Conservation (phyloP, 495 filamentous ascomycete species). For the Trichoderma gamsii region DNA sequence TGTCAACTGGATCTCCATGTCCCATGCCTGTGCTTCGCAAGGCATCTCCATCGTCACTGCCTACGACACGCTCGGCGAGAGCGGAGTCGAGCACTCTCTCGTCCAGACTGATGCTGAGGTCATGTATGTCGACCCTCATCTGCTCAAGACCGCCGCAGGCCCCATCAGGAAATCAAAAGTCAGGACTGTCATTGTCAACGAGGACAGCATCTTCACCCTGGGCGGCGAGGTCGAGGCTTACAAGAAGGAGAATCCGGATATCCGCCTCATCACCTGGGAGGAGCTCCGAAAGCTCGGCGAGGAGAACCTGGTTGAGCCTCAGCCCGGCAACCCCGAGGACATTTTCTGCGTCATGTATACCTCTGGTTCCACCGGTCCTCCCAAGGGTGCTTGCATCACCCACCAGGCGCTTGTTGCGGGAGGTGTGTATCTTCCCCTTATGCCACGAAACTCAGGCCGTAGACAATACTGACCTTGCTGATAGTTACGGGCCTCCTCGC, state of each 20-base stretch:
- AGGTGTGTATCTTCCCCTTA: conserved; percentile 21
- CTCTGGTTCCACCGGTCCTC: conserved; percentile 81
- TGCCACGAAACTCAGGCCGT: conserved; percentile 13
- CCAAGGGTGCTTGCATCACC: conserved; percentile 80
- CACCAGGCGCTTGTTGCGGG: conserved; percentile 72
- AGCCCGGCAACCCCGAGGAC: conserved; percentile 63
- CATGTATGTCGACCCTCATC: conserved; percentile 57
- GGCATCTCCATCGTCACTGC: conserved; percentile 93
- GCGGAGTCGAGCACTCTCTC: conserved; percentile 56
- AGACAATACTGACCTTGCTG: conserved; percentile 25
- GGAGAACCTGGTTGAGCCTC: conserved; percentile 54
- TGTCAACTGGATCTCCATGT: conserved; percentile 46
- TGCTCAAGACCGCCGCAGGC: conserved; percentile 42
- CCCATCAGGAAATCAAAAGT: conserved; percentile 40
- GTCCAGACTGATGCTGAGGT: conserved; percentile 52
- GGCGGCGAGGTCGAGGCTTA: conserved; percentile 37
- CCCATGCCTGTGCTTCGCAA: conserved; percentile 74
- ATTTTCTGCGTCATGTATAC: conserved; percentile 92
- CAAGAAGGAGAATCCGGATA: conserved; percentile 33
- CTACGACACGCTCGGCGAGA: conserved; percentile 65
- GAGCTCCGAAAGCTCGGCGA: conserved; percentile 54
- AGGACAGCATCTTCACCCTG: conserved; percentile 32
- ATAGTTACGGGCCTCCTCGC: conserved; percentile 36
- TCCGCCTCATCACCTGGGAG: conserved; percentile 38
- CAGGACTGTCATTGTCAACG: conserved; percentile 42